Evolutionary conservation across 2,329 filamentous ascomycete species (phyloP), one percentile per base, ranked within the genome.

Genomic region (Hypomyces rosellus): DNA sequence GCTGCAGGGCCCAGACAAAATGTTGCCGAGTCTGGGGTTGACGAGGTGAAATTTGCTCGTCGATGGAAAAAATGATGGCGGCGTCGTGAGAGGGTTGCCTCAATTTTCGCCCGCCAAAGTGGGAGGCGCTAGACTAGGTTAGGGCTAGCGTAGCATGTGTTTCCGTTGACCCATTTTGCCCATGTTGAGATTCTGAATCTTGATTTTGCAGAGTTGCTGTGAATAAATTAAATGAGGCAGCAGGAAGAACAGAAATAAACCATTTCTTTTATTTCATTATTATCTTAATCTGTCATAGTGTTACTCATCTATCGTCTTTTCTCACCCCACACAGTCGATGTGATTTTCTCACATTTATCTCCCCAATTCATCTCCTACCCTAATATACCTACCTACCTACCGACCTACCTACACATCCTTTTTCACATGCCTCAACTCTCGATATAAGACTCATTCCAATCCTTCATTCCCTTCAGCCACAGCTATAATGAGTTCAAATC

Each of bases 31-130:
- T 68, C 68, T 69, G 67, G 67, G 61, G 66, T 67, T 70, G 65
- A 61, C 65, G 64, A 68, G 66, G 59, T 63, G 68, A 70, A 71
- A 69, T 66, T 72, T 72, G 65, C 68, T 70, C 67, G 64, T 60
- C 64, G 64, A 63, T 62, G 63, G 58, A 61, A 64, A 67, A 69
- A 69, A 65, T 63, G 60, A 64, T 63, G 63, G 60, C 60, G 60
- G 57, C 60, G 60, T 60, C 61, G 62, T 68, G 66, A 69, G 67
- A 70, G 69, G 67, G 68, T 66, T 71, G 65, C 65, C 65, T 66
- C 55, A 71, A 71, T 72, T 72, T 72, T 72, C 66, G 60, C 63
- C 60, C 61, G 61, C 61, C 60, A 63, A 63, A 55, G 68, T 72
- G 69, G 66, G 70, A 67, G 57, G 49, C 59, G 64, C 69, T 73